phyloP scores from a whole-genome alignment of 345 rosid species.

The Hypericum perforatum region DNA sequence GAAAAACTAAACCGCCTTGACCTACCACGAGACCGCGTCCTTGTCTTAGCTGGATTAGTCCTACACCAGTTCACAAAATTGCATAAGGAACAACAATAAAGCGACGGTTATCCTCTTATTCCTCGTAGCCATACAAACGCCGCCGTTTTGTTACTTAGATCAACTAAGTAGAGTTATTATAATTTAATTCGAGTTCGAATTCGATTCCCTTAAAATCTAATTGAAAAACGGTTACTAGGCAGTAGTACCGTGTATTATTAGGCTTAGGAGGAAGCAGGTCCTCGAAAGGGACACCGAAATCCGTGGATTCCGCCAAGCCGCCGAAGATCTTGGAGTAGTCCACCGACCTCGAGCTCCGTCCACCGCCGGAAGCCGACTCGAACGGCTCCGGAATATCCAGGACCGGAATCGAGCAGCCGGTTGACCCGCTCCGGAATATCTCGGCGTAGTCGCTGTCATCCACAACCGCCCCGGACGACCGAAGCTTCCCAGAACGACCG shows the following conservation, averaged over 20 bases:
- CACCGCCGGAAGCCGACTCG: slow-evolving; percentile 37
- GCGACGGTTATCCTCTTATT: background rate
- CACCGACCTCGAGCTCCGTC: slow-evolving; percentile 39
- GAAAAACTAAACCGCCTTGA: slow-evolving; percentile 15
- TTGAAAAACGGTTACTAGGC: too few species aligned
- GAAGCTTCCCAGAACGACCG: too few species aligned
- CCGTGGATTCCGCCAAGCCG: slow-evolving; percentile 36
- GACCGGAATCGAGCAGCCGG: slow-evolving; percentile 68
- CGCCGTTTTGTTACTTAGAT: too few species aligned
- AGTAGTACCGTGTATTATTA: too few species aligned
- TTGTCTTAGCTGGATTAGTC: slow-evolving; percentile 28
- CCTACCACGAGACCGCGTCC: slow-evolving; percentile 13
- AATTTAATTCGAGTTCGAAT: too few species aligned
- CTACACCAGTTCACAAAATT: slow-evolving; percentile 20
- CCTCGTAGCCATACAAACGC: background rate
- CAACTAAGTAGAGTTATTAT: too few species aligned
- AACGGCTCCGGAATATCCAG: slow-evolving; percentile 64
- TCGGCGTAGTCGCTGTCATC: slow-evolving; percentile 49
- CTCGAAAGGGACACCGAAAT: slow-evolving; percentile 44
- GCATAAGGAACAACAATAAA: background rate
- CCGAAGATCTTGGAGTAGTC: slow-evolving; percentile 77
- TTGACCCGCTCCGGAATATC: slow-evolving; percentile 48
- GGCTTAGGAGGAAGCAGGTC: slow-evolving; percentile 22
- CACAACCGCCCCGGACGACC: slow-evolving; percentile 21
- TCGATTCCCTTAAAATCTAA: too few species aligned